Evolutionary conservation across 768 basidiomycete genomes (phyloP).

Genomic region (Collybia nuda): DNA sequence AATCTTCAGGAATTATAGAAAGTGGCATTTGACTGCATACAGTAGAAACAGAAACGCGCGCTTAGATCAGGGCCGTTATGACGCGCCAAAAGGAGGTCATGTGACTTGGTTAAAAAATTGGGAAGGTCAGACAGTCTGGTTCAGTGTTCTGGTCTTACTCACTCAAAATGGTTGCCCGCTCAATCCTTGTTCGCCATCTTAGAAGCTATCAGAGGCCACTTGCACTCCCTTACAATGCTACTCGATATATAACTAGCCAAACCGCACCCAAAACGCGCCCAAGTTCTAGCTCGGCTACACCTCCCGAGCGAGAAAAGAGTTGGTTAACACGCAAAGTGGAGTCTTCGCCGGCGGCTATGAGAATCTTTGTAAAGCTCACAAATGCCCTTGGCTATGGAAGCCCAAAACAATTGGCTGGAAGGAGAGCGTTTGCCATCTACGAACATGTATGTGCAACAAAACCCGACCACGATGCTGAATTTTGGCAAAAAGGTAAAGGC

Average conservation of each 20-base stretch:
- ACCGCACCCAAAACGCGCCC: not conserved
- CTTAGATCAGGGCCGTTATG: conserved; percentile 1
- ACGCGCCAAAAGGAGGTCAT: conserved; percentile 12
- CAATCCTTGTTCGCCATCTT: conserved; percentile 10
- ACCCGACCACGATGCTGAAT: conserved; percentile 57
- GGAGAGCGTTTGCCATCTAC: conserved; percentile 59
- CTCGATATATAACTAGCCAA: not conserved
- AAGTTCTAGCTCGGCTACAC: not conserved
- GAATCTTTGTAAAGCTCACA: conserved; percentile 47
- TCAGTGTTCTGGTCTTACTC: too few species aligned
- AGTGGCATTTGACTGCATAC: too few species aligned
- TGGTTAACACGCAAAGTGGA: conserved; percentile 61
- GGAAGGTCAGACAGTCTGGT: too few species aligned
- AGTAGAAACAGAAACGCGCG: too few species aligned
- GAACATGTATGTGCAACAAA: conserved; percentile 51
- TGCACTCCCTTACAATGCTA: not conserved
- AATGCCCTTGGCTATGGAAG: conserved; percentile 59
- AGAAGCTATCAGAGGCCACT: conserved; percentile 4
- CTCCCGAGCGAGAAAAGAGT: conserved; percentile 26
- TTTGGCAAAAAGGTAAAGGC: conserved; percentile 69
- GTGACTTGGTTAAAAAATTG: conserved; percentile 2
- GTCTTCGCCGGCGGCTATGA: conserved; percentile 44
- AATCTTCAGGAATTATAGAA: too few species aligned
- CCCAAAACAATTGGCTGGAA: conserved; percentile 58
- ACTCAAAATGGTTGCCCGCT: conserved; percentile 13